A percentile compares a stretch with the other conserved stretches of the same genome.
phyloP scores from a whole-genome alignment of 139 green algal species.

The Medakamo hakoo region DNA sequence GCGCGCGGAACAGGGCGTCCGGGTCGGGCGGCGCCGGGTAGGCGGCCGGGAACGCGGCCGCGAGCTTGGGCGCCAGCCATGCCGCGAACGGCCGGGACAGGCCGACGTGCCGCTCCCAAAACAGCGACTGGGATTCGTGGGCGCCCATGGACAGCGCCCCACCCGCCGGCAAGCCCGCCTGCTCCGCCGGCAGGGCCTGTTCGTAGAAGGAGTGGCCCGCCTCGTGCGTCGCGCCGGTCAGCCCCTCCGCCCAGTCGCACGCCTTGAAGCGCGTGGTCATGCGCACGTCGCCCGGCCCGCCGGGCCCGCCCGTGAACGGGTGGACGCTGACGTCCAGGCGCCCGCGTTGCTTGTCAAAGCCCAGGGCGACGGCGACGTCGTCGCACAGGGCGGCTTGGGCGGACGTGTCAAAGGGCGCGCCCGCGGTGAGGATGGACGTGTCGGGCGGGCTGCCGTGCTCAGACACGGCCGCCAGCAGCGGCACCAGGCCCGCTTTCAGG shows the following conservation, averaged over 20 bases:
- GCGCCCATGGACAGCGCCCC: conserved; percentile 61
- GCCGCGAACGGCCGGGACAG: conserved; percentile 40
- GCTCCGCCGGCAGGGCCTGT: conserved; percentile 27
- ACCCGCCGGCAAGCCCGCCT: background rate
- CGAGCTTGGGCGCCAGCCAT: conserved; percentile 31
- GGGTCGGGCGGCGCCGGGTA: background rate
- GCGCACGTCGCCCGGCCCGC: conserved; percentile 52
- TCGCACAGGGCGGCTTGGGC: conserved; percentile 25
- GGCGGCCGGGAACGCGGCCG: conserved; percentile 22
- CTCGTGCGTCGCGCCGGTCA: conserved; percentile 52
- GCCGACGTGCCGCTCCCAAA: conserved; percentile 84
- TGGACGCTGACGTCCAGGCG: conserved; percentile 68
- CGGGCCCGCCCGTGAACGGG: conserved; percentile 65
- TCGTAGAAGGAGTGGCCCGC: conserved; percentile 77
- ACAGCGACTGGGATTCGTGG: conserved; percentile 72
- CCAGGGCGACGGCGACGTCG: conserved; percentile 39
- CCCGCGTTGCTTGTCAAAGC: conserved; percentile 56
- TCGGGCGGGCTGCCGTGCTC: conserved; percentile 17
- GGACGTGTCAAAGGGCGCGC: conserved; percentile 10
- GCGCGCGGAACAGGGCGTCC: conserved; percentile 34
- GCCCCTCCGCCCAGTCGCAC: conserved; percentile 51
- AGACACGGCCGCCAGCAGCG: conserved; percentile 45
- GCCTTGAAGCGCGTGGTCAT: conserved; percentile 87
- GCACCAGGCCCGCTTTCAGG: conserved; percentile 45
- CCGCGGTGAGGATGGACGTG: conserved; percentile 2